A percentile compares a stretch with the other conserved stretches of the same genome.
phyloP scores from a whole-genome alignment of 2,329 filamentous ascomycete genomes.

The Colletotrichum sp. region DNA sequence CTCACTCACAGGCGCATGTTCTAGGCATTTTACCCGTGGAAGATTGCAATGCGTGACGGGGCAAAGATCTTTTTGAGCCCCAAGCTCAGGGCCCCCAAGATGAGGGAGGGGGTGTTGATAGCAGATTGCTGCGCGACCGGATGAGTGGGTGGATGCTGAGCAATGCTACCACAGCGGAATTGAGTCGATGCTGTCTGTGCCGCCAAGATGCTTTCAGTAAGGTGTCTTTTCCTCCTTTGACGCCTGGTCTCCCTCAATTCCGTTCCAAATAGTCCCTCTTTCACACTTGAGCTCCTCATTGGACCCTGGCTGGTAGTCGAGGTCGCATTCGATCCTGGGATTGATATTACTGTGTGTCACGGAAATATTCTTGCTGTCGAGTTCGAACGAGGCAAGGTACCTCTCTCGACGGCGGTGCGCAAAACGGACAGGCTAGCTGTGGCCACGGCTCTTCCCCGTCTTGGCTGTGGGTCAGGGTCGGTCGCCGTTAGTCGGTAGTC shows the following conservation, averaged over 20 bases:
- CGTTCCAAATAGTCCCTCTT: not conserved
- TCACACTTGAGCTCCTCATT: not conserved
- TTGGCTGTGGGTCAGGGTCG: not conserved
- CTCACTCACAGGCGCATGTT: not conserved
- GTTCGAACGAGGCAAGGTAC: not conserved
- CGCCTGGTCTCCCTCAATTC: not conserved
- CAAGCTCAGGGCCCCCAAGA: not conserved
- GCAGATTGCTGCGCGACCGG: not conserved
- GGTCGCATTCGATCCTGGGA: not conserved
- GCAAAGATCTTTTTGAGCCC: not conserved
- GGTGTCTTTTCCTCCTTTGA: not conserved
- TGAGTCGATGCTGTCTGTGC: not conserved
- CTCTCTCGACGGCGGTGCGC: not conserved
- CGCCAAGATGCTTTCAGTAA: not conserved
- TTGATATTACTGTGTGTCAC: constrained; percentile 9
- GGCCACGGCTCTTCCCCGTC: not conserved
- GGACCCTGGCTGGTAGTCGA: not conserved
- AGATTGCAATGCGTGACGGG: not conserved
- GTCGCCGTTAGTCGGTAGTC: not conserved
- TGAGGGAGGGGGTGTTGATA: constrained; percentile 2
- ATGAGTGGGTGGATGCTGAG: not conserved
- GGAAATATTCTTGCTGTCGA: not conserved
- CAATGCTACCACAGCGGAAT: not conserved
- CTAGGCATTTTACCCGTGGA: not conserved
- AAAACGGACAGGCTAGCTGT: not conserved